phyloP scores from a whole-genome alignment of 768 basidiomycete genomes.

The Chalciporus pseudorubinellus region DNA sequence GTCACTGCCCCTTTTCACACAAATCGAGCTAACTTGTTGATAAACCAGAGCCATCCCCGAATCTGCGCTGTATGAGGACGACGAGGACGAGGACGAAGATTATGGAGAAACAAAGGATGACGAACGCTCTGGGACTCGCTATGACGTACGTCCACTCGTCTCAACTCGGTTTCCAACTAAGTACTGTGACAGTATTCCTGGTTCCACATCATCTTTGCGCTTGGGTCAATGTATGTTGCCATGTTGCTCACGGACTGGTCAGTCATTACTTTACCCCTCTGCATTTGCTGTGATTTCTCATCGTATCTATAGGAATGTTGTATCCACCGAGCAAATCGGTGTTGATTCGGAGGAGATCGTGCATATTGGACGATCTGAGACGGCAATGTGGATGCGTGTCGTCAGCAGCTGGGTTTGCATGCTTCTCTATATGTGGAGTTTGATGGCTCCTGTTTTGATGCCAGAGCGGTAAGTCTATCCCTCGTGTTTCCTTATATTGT shows the following conservation, averaged over 20 bases:
- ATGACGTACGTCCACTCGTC: conserved; percentile 63
- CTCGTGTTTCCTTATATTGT: neutral
- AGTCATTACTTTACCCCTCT: conserved; percentile 29
- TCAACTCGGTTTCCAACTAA: no score
- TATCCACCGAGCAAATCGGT: conserved; percentile 52
- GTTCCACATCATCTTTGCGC: conserved; percentile 98
- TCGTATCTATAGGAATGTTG: conserved; percentile 58
- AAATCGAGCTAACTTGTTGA: neutral
- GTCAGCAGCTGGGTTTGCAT: conserved; percentile 96
- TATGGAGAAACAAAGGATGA: conserved; percentile 82
- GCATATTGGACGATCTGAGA: conserved; percentile 92
- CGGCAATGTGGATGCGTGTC: conserved; percentile 99
- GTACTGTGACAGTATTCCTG: conserved; percentile 73
- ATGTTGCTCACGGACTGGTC: conserved; percentile 97
- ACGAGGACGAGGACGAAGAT: conserved; percentile 68
- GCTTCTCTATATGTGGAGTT: conserved; percentile 79
- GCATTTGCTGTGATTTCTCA: neutral
- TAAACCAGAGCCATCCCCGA: conserved; percentile 79
- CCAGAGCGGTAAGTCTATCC: conserved; percentile 71
- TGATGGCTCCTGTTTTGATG: conserved; percentile 85
- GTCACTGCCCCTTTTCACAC: conserved; percentile 13
- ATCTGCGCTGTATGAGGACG: conserved; percentile 77
- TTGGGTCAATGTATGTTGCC: conserved; percentile 96
- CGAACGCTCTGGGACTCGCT: conserved; percentile 89
- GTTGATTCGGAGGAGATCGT: conserved; percentile 65